Base-by-base conservation (phyloP, 495 filamentous ascomycete genomes). In the Penicillium simplicissimum region DNA sequence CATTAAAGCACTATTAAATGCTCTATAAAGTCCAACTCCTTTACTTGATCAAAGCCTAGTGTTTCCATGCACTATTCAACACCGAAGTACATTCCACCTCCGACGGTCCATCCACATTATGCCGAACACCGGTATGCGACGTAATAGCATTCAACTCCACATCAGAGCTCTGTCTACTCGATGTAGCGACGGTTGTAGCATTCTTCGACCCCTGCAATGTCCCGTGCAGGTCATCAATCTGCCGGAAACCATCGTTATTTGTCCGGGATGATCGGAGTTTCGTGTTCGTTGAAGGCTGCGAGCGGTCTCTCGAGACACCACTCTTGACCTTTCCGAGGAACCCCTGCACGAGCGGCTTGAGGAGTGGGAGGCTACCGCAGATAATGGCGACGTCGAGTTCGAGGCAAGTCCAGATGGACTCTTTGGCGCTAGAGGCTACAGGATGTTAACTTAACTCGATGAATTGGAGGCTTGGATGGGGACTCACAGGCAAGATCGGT, bases 341-440 rank as follows among this genome's bases (percentile, higher is more conserved):
- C 5, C 40, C 40, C 9, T 11, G 31, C 56, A 70, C 40, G 1
- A 73, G 43, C 1, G 71, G 55, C 55, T 69, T 61, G 64, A 77
- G 60, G 52, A 79, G 65, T 4, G 80, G 72, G 1, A 84, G 68
- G 36, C 76, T 84, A 23, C 74, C 74, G 57, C 80, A 84, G 33
- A 77, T 76, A 23, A 84, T 82, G 34, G 78, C 81, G 6, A 79
- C 73, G 66, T 78, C 76, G 9, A 84, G 64, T 64, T 85, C 83
- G 40, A 79, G 70, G n/a, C 77, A 72, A 8, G 79, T 79, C 82
- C 82, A 85, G 53, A 77, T 76, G 35, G 47, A 54, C 8, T 42
- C 40, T 8, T 42, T 42, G 40, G 40, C 40, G 40, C 40, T 42
- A 8, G 40, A 42, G n/a, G 40, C 40, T 42, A 42, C 7, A 19